Conservation (phyloP, 192 early-diverging fungal species). For the Paraglomus brasilianum region DNA sequence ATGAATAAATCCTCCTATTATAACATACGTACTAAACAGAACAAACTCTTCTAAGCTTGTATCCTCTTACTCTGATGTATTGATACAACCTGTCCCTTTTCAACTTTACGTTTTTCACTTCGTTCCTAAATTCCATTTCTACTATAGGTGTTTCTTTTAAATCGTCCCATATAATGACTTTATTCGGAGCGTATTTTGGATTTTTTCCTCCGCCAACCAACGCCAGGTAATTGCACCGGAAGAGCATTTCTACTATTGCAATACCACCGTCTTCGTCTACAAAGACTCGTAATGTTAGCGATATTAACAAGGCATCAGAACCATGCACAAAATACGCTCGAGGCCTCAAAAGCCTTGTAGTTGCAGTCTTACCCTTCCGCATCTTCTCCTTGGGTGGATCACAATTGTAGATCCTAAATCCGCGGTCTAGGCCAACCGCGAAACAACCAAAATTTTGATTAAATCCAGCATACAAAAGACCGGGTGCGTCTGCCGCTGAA, state of each 20-base stretch:
- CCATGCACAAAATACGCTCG: background rate
- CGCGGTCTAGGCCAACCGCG: conserved; percentile 74
- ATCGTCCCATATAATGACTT: conserved; percentile 88
- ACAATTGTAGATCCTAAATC: conserved; percentile 83
- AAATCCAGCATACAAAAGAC: conserved; percentile 74
- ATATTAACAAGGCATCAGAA: background rate
- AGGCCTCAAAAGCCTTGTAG: background rate
- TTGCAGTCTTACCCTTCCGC: conserved; percentile 51
- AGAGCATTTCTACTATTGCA: conserved; percentile 79
- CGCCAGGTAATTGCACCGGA: conserved; percentile 82
- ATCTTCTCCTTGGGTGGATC: conserved; percentile 83
- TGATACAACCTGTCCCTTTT: conserved; percentile 64
- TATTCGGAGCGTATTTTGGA: conserved; percentile 82
- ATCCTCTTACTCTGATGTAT: background rate
- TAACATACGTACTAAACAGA: background rate
- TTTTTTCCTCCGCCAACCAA: conserved; percentile 83
- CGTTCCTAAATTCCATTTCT: conserved; percentile 76
- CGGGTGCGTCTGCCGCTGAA: conserved; percentile 52
- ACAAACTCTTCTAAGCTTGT: background rate
- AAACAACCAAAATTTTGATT: conserved; percentile 88
- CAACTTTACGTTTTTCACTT: conserved; percentile 78
- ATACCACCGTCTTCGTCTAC: conserved; percentile 82
- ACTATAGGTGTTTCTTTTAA: conserved; percentile 64
- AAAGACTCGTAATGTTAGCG: background rate
- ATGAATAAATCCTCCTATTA: background rate